phyloP scores from a whole-genome alignment of 345 rosid genomes.

The Lepidium aucheri region DNA sequence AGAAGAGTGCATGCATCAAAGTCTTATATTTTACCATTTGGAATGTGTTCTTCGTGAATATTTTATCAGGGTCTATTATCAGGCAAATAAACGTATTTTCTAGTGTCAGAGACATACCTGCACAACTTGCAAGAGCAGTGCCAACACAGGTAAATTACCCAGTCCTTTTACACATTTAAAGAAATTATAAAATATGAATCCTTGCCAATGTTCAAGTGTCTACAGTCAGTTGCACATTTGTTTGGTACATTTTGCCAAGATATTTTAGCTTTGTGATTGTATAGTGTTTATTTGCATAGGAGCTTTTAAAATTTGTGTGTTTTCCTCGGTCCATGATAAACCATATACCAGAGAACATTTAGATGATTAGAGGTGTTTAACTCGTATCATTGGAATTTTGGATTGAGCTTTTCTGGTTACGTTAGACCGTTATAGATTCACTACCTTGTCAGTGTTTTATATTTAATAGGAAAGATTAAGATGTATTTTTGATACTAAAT shows the following conservation, averaged over 20 bases:
- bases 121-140: constrained; percentile 67
- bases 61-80: constrained; percentile 75
- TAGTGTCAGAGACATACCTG: constrained; percentile 58
- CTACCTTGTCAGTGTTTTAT: neutral
- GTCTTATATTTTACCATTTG: constrained; percentile 80
- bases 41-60: constrained; percentile 92
- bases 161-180: neutral
- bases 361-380: neutral
- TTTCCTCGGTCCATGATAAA: neutral
- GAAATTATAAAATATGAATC: neutral
- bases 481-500: constrained; percentile 5
- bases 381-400: neutral
- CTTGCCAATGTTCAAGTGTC: neutral
- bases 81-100: constrained; percentile 44
- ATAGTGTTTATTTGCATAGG: neutral
- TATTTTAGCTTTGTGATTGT: neutral
- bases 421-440: neutral
- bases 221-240: neutral
- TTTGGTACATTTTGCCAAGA: neutral
- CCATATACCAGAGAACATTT: neutral
- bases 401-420: neutral
- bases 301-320: neutral
- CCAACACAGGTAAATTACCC: constrained; percentile 59
- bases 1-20: constrained; percentile 76
- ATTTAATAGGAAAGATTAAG: neutral